Percentiles rank a stretch among this genome's conserved stretches.
Evolutionary conservation across 768 basidiomycete species (phyloP).

Genomic region (Ramaria sp.): DNA sequence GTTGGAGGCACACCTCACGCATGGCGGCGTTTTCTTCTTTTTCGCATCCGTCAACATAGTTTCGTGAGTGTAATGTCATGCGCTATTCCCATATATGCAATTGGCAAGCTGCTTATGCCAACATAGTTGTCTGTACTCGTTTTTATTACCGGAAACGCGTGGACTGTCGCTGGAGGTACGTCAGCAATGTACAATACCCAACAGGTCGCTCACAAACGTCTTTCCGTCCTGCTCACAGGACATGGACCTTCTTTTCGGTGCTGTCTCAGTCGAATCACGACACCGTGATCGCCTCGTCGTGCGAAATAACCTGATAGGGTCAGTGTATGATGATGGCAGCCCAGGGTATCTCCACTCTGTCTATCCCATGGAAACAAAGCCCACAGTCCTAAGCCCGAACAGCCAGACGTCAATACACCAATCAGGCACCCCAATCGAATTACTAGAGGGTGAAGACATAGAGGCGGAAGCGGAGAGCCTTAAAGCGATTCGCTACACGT

Average conservation of each 20-base stretch:
- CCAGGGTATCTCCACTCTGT: not conserved
- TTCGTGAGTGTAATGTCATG: constrained; percentile 31
- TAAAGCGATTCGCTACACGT: not conserved
- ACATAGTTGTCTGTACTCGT: constrained; percentile 2
- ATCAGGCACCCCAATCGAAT: no score
- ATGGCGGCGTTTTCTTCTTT: constrained; percentile 60
- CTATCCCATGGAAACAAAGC: not conserved
- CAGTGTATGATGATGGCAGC: not conserved
- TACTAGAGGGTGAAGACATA: not conserved
- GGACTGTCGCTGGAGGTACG: constrained; percentile 30
- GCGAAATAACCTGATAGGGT: constrained; percentile 1
- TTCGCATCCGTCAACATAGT: constrained; percentile 57
- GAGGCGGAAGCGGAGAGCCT: not conserved
- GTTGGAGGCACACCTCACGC: constrained; percentile 48
- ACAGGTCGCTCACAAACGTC: constrained; percentile 19
- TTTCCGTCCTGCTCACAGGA: constrained; percentile 12
- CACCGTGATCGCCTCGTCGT: constrained; percentile 5
- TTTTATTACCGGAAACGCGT: constrained; percentile 51
- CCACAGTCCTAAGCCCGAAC: not conserved
- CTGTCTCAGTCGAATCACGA: constrained; percentile 44
- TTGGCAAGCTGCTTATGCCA: not conserved
- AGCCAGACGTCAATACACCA: not conserved
- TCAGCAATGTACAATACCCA: not conserved
- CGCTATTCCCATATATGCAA: not conserved
- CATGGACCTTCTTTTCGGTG: constrained; percentile 49